phyloP scores from a whole-genome alignment of 768 basidiomycete genomes.

The Leucocoprinus sp. region DNA sequence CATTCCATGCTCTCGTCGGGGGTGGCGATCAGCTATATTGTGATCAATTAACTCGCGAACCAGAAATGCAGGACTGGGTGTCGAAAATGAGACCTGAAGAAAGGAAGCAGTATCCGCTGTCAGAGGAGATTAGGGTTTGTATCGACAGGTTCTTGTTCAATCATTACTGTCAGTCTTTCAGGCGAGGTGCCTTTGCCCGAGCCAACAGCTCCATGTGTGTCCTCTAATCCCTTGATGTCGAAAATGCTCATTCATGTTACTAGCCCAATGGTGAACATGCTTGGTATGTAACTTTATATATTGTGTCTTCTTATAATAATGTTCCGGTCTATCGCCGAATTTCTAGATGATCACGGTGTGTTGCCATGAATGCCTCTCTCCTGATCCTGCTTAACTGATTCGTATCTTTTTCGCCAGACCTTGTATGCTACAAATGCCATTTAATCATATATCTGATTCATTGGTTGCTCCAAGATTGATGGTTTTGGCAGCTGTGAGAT shows the following conservation, averaged over 20 bases:
- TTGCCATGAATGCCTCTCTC: constrained; percentile 7
- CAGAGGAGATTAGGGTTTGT: constrained; percentile 61
- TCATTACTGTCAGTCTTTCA: constrained; percentile 83
- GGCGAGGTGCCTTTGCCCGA: constrained; percentile 82
- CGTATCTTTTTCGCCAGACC: not conserved
- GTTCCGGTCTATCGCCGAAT: not conserved
- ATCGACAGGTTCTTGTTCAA: constrained; percentile 88
- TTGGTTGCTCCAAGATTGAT: constrained; percentile 46
- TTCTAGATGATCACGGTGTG: constrained; percentile 75
- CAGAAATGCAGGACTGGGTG: constrained; percentile 85
- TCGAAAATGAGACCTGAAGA: constrained; percentile 44
- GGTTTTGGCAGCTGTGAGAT: constrained; percentile 75
- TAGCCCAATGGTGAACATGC: constrained; percentile 86
- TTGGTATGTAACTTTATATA: constrained; percentile 38
- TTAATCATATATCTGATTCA: not conserved
- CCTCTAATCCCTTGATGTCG: constrained; percentile 6
- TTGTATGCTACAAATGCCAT: not conserved
- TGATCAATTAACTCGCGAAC: constrained; percentile 77
- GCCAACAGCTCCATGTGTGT: constrained; percentile 88
- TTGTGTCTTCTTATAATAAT: not conserved
- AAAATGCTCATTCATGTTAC: not conserved
- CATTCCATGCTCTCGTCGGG: constrained; percentile 88
- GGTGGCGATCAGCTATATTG: constrained; percentile 94
- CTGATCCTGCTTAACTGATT: not conserved
- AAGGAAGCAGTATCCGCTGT: constrained; percentile 53